phyloP scores from a whole-genome alignment of 768 basidiomycete species.

The Lactarius hatsudake region DNA sequence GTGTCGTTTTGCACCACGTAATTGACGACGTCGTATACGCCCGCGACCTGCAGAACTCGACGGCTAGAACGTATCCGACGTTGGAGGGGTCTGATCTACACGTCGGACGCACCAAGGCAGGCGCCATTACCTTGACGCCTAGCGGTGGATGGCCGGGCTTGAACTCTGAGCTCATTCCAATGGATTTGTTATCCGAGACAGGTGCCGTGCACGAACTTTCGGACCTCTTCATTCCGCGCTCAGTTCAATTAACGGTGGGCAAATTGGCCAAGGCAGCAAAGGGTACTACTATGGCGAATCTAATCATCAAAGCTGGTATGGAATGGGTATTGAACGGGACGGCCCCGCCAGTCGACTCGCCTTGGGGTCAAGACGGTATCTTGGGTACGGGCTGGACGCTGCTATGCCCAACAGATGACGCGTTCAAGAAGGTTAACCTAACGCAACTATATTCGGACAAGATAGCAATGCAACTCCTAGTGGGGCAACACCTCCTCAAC shows the following conservation, averaged over 20 bases:
- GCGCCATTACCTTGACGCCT: constrained; percentile 47
- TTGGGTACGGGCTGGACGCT: constrained; percentile 73
- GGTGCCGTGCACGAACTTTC: constrained; percentile 90
- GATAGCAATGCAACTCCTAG: constrained; percentile 53
- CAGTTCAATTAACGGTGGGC: constrained; percentile 81
- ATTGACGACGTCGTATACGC: constrained; percentile 75
- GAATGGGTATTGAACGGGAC: constrained; percentile 91
- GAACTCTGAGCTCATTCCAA: constrained; percentile 55
- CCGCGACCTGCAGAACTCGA: constrained; percentile 55
- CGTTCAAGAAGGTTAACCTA: constrained; percentile 85
- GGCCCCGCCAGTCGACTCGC: constrained; percentile 65
- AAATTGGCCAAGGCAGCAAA: constrained; percentile 89
- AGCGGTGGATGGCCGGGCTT: constrained; percentile 81
- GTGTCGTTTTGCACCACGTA: constrained; percentile 85
- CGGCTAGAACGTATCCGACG: constrained; percentile 71
- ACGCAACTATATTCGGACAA: constrained; percentile 63
- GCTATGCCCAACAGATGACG: constrained; percentile 87
- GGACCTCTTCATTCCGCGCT: constrained; percentile 81
- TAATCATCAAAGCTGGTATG: constrained; percentile 81
- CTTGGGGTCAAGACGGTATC: constrained; percentile 55
- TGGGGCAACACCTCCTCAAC: constrained; percentile 70
- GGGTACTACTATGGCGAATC: constrained; percentile 81
- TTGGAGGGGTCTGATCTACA: constrained; percentile 83
- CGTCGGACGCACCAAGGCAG: constrained; percentile 55
- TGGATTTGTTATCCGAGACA: constrained; percentile 76